Base-by-base conservation (phyloP, 2,329 filamentous ascomycete genomes). In the Pseudogymnoascus sp. region DNA sequence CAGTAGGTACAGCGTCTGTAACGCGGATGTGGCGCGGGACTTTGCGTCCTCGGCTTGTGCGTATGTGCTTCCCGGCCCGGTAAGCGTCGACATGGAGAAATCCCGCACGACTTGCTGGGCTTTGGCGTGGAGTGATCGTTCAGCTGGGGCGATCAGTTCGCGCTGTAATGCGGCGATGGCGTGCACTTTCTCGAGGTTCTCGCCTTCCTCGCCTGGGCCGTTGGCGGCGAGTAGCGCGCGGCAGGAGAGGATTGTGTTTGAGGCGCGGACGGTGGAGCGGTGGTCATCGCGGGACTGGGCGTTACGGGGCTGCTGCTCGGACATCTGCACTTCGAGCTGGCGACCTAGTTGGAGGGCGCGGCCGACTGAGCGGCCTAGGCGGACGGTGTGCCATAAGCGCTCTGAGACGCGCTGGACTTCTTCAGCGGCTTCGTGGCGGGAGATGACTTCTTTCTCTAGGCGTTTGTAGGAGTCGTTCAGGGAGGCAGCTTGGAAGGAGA, bases 401-500 rank as follows among this genome's bases (percentile, higher is more conserved):
- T 90, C 85, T 1, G 91, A 90, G 10, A 91, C 90, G 62, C 88
- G 77, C 8, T 88, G 84, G 6, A 96, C 90, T 76, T 95, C 87
- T 64, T 96, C 90, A 0, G 95, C 93, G 64, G 89, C 88, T 71
- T 91, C 89, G 79, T 96, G 90, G 70, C 93, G 91, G 71, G 89
- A 85, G 62, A 92, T 82, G 48, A 98, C 92, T 73, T 98, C 92
- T 73, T 86, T 89, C 77, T 96, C 89, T 25, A 98, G 81, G 69
- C 93, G 86, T 67, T 85, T 85, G 78, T 96, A 97, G 74, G 90
- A 92, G 71, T 92, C 88, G 68, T 90, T 92, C 67, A 99, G 80
- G 67, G 85, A 88, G 64, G 85, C 83, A 68, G 97, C 85, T 75
- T 97, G 93, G 6, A 85, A 81, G 69, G 96, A 90, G 39, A 97